phyloP scores from a whole-genome alignment of 352 stramenopile species.

The Globisporangium apiculatum region DNA sequence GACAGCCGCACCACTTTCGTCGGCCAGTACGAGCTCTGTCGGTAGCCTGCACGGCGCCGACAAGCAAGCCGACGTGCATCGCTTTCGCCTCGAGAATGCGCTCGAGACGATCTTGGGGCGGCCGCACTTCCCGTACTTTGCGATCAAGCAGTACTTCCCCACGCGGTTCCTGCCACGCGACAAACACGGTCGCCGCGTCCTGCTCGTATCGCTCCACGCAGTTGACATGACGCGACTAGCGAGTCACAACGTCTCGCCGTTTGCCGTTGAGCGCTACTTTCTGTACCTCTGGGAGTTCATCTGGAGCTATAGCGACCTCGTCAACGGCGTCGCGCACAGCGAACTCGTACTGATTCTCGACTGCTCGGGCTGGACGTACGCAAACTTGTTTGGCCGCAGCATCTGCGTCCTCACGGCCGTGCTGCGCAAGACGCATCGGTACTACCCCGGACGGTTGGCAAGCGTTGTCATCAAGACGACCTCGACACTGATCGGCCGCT shows the following conservation, averaged over 20 bases:
- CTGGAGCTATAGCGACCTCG: constrained; percentile 32
- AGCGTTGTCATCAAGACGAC: constrained; percentile 16
- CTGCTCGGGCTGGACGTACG: constrained; percentile 22
- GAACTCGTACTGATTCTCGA: constrained; percentile 27
- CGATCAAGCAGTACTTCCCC: constrained; percentile 30
- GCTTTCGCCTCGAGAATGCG: constrained; percentile 28
- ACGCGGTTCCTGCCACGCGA: constrained; percentile 20
- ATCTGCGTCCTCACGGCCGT: constrained; percentile 20
- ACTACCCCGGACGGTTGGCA: constrained; percentile 21
- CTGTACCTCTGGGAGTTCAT: constrained; percentile 44
- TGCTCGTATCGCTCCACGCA: constrained; percentile 18
- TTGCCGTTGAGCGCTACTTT: constrained; percentile 27
- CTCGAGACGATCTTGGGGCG: constrained; percentile 30
- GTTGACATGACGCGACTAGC: constrained; percentile 15
- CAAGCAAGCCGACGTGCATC: constrained; percentile 14
- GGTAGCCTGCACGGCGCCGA: background rate
- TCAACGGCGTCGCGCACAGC: constrained; percentile 19
- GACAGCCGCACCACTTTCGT: background rate
- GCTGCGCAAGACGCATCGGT: constrained; percentile 16
- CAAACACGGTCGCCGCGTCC: constrained; percentile 15
- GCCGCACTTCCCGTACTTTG: constrained; percentile 25
- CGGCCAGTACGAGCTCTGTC: background rate
- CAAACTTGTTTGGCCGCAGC: constrained; percentile 16
- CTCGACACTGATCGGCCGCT: constrained; percentile 4
- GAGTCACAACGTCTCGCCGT: constrained; percentile 21